Evolutionary conservation across 176 grass and related monocot genomes (phyloP).

Genomic region (Eragrostis nindensis): DNA sequence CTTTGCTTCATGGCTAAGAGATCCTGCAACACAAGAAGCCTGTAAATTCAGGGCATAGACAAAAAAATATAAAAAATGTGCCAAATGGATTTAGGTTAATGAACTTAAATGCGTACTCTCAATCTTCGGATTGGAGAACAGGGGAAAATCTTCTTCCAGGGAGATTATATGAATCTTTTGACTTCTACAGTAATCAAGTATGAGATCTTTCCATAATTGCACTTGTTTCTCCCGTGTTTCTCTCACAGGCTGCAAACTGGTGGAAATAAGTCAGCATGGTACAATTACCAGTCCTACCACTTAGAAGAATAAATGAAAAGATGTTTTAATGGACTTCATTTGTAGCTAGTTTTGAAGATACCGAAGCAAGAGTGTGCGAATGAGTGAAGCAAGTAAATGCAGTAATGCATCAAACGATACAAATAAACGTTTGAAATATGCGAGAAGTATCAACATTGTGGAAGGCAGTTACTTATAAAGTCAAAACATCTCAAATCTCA

Average conservation of each 20-base stretch:
- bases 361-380: not conserved
- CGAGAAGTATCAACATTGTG: not conserved
- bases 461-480: not conserved
- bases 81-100: not conserved
- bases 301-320: not conserved
- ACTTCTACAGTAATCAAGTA: slow-evolving; percentile 90
- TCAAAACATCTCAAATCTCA: not conserved
- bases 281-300: slow-evolving; percentile 4
- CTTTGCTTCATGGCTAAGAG: slow-evolving; percentile 93
- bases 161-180: slow-evolving; percentile 80
- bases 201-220: slow-evolving; percentile 93
- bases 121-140: slow-evolving; percentile 88
- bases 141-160: slow-evolving; percentile 85
- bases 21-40: slow-evolving; percentile 61
- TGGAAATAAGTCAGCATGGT: slow-evolving; percentile 29
- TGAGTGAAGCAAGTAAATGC: slow-evolving; percentile 15
- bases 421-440: slow-evolving; percentile 12
- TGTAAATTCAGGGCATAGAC: slow-evolving; percentile 22
- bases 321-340: not conserved
- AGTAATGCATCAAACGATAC: slow-evolving; percentile 12
- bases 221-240: slow-evolving; percentile 93
- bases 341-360: not conserved
- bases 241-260: slow-evolving; percentile 88
- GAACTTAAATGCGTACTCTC: slow-evolving; percentile 60
- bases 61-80: slow-evolving; percentile 1